Evolutionary conservation across 2,329 filamentous ascomycete genomes (phyloP).

Genomic region (Allantophomopsis lycopodina): DNA sequence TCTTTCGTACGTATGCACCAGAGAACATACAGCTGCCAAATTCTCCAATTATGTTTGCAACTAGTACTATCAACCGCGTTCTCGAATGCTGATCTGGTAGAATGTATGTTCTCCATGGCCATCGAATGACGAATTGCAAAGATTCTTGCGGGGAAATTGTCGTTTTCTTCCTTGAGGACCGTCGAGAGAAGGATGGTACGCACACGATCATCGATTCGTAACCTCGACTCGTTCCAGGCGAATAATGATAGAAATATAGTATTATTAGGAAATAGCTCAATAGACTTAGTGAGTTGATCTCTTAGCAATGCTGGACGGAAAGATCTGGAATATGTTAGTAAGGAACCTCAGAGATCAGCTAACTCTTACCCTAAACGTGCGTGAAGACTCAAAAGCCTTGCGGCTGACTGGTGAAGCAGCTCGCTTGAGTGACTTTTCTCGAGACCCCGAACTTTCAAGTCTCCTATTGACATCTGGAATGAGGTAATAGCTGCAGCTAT

Average conservation of each 20-base stretch:
- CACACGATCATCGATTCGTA: slow-evolving; percentile 64
- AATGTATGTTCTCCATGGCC: slow-evolving; percentile 31
- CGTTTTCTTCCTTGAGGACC: slow-evolving; percentile 17
- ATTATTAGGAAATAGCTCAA: slow-evolving; percentile 59
- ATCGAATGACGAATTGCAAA: slow-evolving; percentile 43
- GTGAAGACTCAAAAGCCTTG: slow-evolving; percentile 52
- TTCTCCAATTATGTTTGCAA: slow-evolving; percentile 23
- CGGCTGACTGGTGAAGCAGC: slow-evolving; percentile 52
- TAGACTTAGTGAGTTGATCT: slow-evolving; percentile 42
- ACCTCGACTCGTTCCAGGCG: slow-evolving; percentile 58
- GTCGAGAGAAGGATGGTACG: slow-evolving; percentile 42
- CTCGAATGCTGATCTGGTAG: slow-evolving; percentile 39
- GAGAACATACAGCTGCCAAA: slow-evolving; percentile 37
- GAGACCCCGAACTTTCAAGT: slow-evolving; percentile 24
- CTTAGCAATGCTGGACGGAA: slow-evolving; percentile 58
- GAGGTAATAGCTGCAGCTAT: slow-evolving; percentile 33
- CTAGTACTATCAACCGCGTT: slow-evolving; percentile 26
- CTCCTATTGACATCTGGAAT: slow-evolving; percentile 26
- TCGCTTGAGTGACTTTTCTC: slow-evolving; percentile 34
- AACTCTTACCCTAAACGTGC: slow-evolving; percentile 29
- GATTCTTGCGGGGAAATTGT: slow-evolving; percentile 31
- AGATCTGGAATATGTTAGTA: slow-evolving; percentile 24
- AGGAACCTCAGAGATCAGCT: not conserved
- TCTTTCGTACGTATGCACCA: slow-evolving; percentile 28
- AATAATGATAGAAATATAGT: slow-evolving; percentile 61